Evolutionary conservation across 148 eudicot species (phyloP).

Genomic region (Agrostemma githago): DNA sequence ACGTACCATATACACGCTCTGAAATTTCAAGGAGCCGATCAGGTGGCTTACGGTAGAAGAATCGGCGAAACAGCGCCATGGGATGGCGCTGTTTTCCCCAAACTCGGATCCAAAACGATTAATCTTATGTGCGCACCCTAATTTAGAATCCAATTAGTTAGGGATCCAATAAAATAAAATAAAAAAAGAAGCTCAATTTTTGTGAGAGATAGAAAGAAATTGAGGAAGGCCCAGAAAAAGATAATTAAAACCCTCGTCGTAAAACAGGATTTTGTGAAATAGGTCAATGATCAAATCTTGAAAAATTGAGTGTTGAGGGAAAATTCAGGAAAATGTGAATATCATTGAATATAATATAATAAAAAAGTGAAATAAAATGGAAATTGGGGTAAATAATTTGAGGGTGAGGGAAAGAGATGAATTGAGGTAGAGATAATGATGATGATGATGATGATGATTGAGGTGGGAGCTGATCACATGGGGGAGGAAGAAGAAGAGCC

Average conservation of each 20-base stretch:
- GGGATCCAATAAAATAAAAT: neutral
- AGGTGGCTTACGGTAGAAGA: conserved; percentile 68
- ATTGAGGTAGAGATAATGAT: neutral
- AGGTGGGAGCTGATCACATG: conserved; percentile 19
- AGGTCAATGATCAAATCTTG: conserved; percentile 21
- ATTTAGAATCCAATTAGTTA: conserved; percentile 13
- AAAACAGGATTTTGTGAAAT: conserved; percentile 8
- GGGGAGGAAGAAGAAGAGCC: neutral
- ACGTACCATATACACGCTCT: conserved; percentile 64
- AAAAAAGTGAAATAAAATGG: neutral
- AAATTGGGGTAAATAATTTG: too few relatives aligned
- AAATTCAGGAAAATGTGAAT: neutral
- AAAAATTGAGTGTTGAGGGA: neutral
- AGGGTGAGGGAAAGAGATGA: too few relatives aligned
- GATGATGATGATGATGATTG: conserved; percentile 4
- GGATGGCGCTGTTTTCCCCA: conserved; percentile 67
- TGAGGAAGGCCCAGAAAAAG: neutral
- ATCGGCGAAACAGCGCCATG: conserved; percentile 88
- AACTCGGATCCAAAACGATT: conserved; percentile 50
- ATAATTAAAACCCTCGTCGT: conserved; percentile 2
- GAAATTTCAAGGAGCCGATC: conserved; percentile 73
- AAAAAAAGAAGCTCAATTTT: conserved; percentile 2
- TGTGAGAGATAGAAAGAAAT: neutral
- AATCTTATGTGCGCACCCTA: conserved; percentile 9
- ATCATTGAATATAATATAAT: neutral